Conservation (phyloP, 2,329 filamentous ascomycete species). For the Kalmusia sp. region DNA sequence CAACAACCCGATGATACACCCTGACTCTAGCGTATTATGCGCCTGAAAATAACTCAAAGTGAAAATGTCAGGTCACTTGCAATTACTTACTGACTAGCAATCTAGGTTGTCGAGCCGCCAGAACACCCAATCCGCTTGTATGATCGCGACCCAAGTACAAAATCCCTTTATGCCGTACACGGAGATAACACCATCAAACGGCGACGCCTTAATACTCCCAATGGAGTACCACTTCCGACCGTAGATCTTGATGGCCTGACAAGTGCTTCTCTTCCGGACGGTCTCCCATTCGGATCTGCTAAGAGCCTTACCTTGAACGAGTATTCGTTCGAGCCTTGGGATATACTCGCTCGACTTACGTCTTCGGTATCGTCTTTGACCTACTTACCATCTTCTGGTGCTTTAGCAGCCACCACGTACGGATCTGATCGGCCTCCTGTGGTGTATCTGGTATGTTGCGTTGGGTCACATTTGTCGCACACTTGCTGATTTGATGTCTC, state of each 20-base stretch:
- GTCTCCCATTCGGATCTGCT: neutral
- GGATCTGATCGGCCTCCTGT: conserved; percentile 36
- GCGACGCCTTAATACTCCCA: conserved; percentile 13
- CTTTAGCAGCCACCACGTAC: conserved; percentile 37
- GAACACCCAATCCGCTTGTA: conserved; percentile 30
- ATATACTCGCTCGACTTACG: conserved; percentile 28
- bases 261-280: neutral
- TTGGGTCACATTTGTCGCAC: neutral
- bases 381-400: conserved; percentile 35
- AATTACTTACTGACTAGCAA: neutral
- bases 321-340: conserved; percentile 30
- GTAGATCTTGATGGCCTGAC: conserved; percentile 6
- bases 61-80: too few species aligned
- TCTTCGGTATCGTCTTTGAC: conserved; percentile 40
- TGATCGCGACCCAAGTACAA: conserved; percentile 32
- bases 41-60: too few species aligned
- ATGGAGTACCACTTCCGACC: conserved; percentile 8
- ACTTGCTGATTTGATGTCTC: conserved; percentile 21
- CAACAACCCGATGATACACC: too few species aligned
- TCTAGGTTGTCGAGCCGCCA: conserved; percentile 15
- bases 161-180: conserved; percentile 31
- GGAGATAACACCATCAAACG: conserved; percentile 31
- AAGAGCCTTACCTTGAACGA: conserved; percentile 7
- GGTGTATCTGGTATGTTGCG: conserved; percentile 7
- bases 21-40: too few species aligned